A percentile compares a stretch with the other conserved stretches of the same genome.
Conservation (phyloP, 1,139 yeast genomes). For the Kluyveromyces sp. region DNA sequence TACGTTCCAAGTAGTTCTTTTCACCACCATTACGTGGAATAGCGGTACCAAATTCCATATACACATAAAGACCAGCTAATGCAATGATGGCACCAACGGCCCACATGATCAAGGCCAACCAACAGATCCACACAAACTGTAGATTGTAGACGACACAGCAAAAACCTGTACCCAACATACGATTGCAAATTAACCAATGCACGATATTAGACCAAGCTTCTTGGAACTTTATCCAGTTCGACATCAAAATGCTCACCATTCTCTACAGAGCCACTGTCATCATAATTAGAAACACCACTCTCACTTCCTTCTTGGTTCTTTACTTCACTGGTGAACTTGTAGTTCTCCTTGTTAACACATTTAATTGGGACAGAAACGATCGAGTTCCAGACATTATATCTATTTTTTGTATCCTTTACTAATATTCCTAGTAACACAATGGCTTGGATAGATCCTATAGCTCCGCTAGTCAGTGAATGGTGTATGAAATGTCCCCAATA, state of each 20-base stretch:
- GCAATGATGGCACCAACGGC: conserved; percentile 70
- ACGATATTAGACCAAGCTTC: conserved; percentile 59
- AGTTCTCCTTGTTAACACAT: conserved; percentile 25
- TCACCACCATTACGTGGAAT: conserved; percentile 87
- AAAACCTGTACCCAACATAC: conserved; percentile 90
- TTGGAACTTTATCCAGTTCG: conserved; percentile 45
- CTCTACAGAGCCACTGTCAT: conserved; percentile 21
- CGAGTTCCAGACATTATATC: conserved; percentile 13
- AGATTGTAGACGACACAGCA: conserved; percentile 77
- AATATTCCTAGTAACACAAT: too few relatives aligned
- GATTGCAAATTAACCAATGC: conserved; percentile 63
- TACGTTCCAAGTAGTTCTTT: conserved; percentile 70
- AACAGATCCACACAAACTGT: conserved; percentile 56
- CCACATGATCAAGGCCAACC: conserved; percentile 73
- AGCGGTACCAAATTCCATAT: conserved; percentile 79
- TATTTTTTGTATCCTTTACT: neutral
- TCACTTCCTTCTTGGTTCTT: neutral
- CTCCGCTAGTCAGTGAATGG: too few relatives aligned
- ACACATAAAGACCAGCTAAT: conserved; percentile 64
- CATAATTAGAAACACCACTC: conserved; percentile 7
- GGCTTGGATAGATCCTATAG: too few relatives aligned
- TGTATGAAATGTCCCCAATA: too few relatives aligned
- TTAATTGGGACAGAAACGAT: conserved; percentile 21
- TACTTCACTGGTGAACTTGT: conserved; percentile 8
- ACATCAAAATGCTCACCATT: conserved; percentile 25